Evolutionary conservation across 1,284 basidiomycete genomes (phyloP).

Genomic region (Malassezia cuniculi): DNA sequence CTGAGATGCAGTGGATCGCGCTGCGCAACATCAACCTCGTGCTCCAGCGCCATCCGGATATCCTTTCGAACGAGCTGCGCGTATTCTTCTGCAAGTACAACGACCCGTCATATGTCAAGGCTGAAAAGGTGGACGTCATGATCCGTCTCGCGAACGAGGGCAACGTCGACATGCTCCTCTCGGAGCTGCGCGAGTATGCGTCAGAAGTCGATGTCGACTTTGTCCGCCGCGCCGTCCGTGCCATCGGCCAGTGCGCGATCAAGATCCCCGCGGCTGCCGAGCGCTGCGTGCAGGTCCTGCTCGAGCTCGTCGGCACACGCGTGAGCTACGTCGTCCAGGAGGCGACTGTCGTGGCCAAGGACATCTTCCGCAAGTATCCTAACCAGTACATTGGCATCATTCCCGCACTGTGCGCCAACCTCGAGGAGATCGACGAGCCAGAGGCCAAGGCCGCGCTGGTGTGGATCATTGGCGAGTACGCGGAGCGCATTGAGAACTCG

Average conservation of each 20-base stretch:
- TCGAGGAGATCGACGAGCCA: conserved; percentile 92
- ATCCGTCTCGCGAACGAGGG: conserved; percentile 77
- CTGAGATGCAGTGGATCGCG: conserved; percentile 84
- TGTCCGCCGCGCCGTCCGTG: conserved; percentile 81
- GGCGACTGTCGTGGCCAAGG: conserved; percentile 97
- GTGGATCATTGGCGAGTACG: conserved; percentile 98
- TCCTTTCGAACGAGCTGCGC: conserved; percentile 86
- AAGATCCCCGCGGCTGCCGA: conserved; percentile 86
- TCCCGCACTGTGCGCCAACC: conserved; percentile 79
- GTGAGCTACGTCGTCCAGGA: conserved; percentile 97
- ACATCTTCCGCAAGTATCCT: conserved; percentile 98
- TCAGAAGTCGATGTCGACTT: conserved; percentile 98
- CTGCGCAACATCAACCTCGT: conserved; percentile 91
- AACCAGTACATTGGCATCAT: conserved; percentile 93
- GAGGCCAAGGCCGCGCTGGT: conserved; percentile 95
- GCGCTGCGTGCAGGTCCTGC: conserved; percentile 80
- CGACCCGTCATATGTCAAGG: conserved; percentile 93
- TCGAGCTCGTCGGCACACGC: conserved; percentile 79
- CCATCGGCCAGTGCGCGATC: conserved; percentile 89
- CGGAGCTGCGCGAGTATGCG: conserved; percentile 93
- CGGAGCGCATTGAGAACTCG: conserved; percentile 89
- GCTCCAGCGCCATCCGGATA: conserved; percentile 76
- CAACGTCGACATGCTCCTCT: conserved; percentile 84
- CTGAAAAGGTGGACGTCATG: conserved; percentile 98
- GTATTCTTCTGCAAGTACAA: conserved; percentile 99